phyloP scores from a whole-genome alignment of 2,329 filamentous ascomycete genomes.

The Ophiosphaerella narmari region DNA sequence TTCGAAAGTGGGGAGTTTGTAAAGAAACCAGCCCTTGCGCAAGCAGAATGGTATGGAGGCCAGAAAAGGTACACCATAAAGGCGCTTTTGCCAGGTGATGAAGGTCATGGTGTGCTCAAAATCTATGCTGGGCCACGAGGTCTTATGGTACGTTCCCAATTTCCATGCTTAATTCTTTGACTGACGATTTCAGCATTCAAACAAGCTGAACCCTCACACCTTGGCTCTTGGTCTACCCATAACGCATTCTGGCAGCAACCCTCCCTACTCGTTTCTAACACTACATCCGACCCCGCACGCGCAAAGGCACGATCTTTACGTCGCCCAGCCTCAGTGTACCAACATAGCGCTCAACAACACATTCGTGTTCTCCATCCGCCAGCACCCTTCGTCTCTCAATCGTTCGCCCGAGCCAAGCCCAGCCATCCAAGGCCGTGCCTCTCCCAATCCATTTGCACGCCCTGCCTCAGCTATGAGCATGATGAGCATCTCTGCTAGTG shows the following conservation, averaged over 20 bases:
- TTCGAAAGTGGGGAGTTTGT: constrained; percentile 91
- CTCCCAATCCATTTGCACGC: constrained; percentile 58
- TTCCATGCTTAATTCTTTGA: background rate
- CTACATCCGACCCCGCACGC: constrained; percentile 96
- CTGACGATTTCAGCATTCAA: constrained; percentile 67
- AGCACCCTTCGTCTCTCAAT: constrained; percentile 73
- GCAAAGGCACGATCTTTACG: constrained; percentile 95
- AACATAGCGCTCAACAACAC: constrained; percentile 92
- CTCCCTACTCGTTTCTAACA: constrained; percentile 88
- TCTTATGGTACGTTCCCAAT: constrained; percentile 66
- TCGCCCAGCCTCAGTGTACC: constrained; percentile 92
- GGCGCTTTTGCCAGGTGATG: constrained; percentile 86
- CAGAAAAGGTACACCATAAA: constrained; percentile 93
- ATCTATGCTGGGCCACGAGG: constrained; percentile 93
- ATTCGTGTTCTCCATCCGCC: constrained; percentile 93
- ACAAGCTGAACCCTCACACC: constrained; percentile 93
- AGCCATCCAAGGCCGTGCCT: constrained; percentile 51
- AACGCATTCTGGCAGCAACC: constrained; percentile 88
- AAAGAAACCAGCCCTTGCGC: constrained; percentile 83
- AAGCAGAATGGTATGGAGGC: constrained; percentile 88
- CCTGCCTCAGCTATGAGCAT: constrained; percentile 65
- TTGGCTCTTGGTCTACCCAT: constrained; percentile 89
- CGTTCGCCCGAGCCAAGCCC: constrained; percentile 41
- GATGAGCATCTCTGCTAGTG: constrained; percentile 59
- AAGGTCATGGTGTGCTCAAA: constrained; percentile 85